phyloP scores from a whole-genome alignment of 164 flowering plant species.

The Vitis rotundifolia region DNA sequence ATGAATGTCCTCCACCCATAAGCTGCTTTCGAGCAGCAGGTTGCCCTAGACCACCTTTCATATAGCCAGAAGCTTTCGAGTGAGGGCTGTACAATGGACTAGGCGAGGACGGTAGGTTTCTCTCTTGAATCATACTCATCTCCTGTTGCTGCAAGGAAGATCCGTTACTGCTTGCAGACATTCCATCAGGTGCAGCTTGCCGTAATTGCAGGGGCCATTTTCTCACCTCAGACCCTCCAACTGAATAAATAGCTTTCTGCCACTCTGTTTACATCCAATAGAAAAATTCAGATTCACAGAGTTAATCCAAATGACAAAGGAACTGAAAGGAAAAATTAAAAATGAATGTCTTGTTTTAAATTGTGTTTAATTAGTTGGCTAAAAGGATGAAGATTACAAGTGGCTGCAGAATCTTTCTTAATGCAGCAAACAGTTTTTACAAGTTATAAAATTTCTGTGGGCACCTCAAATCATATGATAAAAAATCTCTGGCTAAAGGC shows the following conservation, averaged over 20 bases:
- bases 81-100: slow-evolving; percentile 77
- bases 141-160: slow-evolving; percentile 79
- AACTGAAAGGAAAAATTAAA: not conserved
- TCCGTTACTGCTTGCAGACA: slow-evolving; percentile 74
- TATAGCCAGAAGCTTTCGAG: slow-evolving; percentile 65
- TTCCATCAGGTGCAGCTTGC: slow-evolving; percentile 67
- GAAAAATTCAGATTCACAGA: slow-evolving; percentile 1
- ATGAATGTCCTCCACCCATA: slow-evolving; percentile 65
- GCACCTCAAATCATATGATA: not conserved
- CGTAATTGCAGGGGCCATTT: slow-evolving; percentile 94
- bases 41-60: slow-evolving; percentile 80
- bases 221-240: slow-evolving; percentile 89
- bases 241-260: slow-evolving; percentile 90
- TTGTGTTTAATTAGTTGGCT: too few relatives aligned
- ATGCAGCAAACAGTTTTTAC: not conserved
- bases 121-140: slow-evolving; percentile 79
- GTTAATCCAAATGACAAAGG: not conserved
- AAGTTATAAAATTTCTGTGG: not conserved
- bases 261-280: slow-evolving; percentile 62
- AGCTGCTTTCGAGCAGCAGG: slow-evolving; percentile 71
- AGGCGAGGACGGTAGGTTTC: slow-evolving; percentile 78
- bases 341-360: too few relatives aligned
- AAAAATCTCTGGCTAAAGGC: too few relatives aligned
- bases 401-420: not conserved
- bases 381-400: too few relatives aligned